These are phyloP conservation scores for Calonectria naviculata DNA, from an alignment of 2,329 filamentous ascomycete species.

Conservation along the genomic window DNA sequence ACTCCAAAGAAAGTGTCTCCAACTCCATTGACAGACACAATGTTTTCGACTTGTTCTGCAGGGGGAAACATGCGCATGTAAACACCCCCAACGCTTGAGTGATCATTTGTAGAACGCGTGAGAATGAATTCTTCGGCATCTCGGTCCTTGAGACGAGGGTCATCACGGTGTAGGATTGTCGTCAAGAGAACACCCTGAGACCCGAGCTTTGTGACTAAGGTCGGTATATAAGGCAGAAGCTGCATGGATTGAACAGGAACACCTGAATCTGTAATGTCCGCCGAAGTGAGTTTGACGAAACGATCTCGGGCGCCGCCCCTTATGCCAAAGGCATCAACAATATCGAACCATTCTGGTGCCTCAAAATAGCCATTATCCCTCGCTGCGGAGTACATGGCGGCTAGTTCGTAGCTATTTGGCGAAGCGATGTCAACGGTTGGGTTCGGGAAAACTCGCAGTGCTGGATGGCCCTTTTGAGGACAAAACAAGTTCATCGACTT, in stretches of 20 bases:
- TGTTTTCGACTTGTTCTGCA: slow-evolving; percentile 72
- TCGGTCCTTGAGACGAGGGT: slow-evolving; percentile 72
- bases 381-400: slow-evolving; percentile 81
- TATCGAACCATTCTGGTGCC: slow-evolving; percentile 77
- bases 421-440: slow-evolving; percentile 79
- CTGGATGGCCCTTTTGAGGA: slow-evolving; percentile 48
- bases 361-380: slow-evolving; percentile 76
- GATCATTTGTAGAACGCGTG: slow-evolving; percentile 66
- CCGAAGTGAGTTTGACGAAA: slow-evolving; percentile 75
- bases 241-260: slow-evolving; percentile 87
- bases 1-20: slow-evolving; percentile 94
- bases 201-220: slow-evolving; percentile 87
- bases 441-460: slow-evolving; percentile 66
- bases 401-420: slow-evolving; percentile 86
- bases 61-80: slow-evolving; percentile 83
- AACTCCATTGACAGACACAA: slow-evolving; percentile 92
- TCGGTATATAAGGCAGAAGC: slow-evolving; percentile 88
- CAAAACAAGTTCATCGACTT: slow-evolving; percentile 81
- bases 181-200: slow-evolving; percentile 80
- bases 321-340: slow-evolving; percentile 85
- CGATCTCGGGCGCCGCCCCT: slow-evolving; percentile 74
- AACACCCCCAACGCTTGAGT: slow-evolving; percentile 74
- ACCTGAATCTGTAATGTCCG: slow-evolving; percentile 78
- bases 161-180: slow-evolving; percentile 73
- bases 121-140: slow-evolving; percentile 78